Base-by-base conservation (phyloP, 1,139 yeast species). In the Waltiozyma sp. region DNA sequence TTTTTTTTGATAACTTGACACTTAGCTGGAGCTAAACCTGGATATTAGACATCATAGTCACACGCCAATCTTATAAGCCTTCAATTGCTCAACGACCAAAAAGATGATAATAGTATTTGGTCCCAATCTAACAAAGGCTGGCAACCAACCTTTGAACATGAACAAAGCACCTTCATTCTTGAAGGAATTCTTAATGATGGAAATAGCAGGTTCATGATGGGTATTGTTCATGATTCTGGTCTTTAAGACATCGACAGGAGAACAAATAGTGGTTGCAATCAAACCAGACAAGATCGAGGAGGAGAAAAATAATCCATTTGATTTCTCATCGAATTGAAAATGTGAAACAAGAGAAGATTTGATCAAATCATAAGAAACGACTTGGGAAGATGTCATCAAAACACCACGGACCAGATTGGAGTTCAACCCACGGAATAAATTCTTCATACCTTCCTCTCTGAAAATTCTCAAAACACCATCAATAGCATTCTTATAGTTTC, bases 211-310 rank as follows among this genome's bases (percentile, higher is more conserved):
- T 33, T 64, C 65, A 40, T 68, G 69, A 18, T 66, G 64, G 14
- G 73, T 73, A 40, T 81, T 75, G 53, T 83, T 81, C 95, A 87
- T 87, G 47, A 86, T 81, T 57, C 94, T 70, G 1, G 95, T 87
- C 63, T 86, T 87, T 42, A 87, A 81, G 10, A 87, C 96, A 61
- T 87, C 95, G 10, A 91, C 95, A 1, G 95, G 95, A 1, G 94
- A 83, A 60, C 95, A 87, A 19, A 85, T 83, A 0, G 95, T 87
- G 1, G 95, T 86, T 5, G 95, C 95, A 11, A 85, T 88, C 35
- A 86, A 66, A 13, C 95, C 95, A 1, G 95, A 94, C 49, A 82
- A 59, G 46, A 85, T 66, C 3, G 89, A 80, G 1, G 94, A 85
- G 31, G 79, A 59, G 57, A 87, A 85, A 60, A 86, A 95, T 3